These are phyloP conservation scores for Saccharomycopsis amapae DNA, from an alignment of 805 yeast genomes.

Conservation along the genomic window DNA sequence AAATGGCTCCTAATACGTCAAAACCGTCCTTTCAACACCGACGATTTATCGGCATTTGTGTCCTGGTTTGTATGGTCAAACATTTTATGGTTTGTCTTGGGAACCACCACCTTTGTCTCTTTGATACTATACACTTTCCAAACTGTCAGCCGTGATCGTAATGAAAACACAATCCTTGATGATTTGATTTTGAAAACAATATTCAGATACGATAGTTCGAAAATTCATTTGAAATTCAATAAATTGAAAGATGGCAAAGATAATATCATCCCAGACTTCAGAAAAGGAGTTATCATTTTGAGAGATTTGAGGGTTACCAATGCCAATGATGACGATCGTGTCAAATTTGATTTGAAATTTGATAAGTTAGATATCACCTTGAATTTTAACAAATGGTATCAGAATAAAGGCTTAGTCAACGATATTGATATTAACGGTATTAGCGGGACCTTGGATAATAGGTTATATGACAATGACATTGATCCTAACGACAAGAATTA, in stretches of 20 bases:
- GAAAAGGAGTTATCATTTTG: conserved; percentile 18
- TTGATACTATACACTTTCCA: conserved; percentile 68
- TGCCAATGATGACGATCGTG: conserved; percentile 30
- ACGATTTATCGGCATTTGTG: conserved; percentile 82
- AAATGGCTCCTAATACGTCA: conserved; percentile 75
- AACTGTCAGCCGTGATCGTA: conserved; percentile 2
- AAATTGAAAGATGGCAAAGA: conserved; percentile 6
- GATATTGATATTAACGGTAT: conserved; percentile 75
- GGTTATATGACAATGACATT: conserved; percentile 5
- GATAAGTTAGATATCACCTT: conserved; percentile 76
- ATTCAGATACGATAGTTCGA: conserved; percentile 16
- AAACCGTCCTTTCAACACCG: conserved; percentile 82
- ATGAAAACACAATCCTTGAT: conserved; percentile 10
- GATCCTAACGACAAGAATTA: conserved; percentile 13
- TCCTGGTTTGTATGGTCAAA: conserved; percentile 92
- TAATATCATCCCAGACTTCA: conserved; percentile 15
- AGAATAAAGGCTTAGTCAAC: conserved; percentile 77
- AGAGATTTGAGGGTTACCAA: conserved; percentile 8
- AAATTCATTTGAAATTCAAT: conserved; percentile 9
- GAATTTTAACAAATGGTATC: conserved; percentile 78
- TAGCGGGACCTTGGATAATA: conserved; percentile 48
- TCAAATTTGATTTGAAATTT: conserved; percentile 71
- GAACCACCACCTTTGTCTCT: conserved; percentile 90
- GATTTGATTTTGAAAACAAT: conserved; percentile 10
- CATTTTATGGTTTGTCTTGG: conserved; percentile 66